phyloP scores from a whole-genome alignment of 2,329 filamentous ascomycete species.

The Lachnellula cervina region DNA sequence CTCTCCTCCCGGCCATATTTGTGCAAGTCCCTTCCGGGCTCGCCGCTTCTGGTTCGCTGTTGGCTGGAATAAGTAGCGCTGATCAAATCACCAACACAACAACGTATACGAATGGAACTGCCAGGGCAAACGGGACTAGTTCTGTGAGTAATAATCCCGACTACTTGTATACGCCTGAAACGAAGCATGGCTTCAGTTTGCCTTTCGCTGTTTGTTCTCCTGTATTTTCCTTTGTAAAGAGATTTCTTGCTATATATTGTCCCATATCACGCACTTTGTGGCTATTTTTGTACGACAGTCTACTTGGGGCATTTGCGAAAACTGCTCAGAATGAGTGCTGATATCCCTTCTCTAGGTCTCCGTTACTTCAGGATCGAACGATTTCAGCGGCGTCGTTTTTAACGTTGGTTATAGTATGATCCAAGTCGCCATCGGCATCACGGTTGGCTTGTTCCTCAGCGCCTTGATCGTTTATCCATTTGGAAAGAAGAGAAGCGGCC shows the following conservation, averaged over 20 bases:
- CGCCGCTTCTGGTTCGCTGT: slow-evolving; percentile 54
- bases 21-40: slow-evolving; percentile 60
- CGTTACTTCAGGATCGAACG: slow-evolving; percentile 4
- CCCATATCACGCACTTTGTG: neutral
- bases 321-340: slow-evolving; percentile 7
- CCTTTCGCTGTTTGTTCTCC: slow-evolving; percentile 15
- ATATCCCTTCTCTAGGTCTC: slow-evolving; percentile 15
- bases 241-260: neutral
- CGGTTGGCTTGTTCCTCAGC: slow-evolving; percentile 37
- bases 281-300: too few species aligned
- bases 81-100: slow-evolving; percentile 44
- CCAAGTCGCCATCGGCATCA: slow-evolving; percentile 39
- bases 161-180: neutral
- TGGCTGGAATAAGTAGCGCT: slow-evolving; percentile 53
- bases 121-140: slow-evolving; percentile 25
- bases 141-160: slow-evolving; percentile 17
- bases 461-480: slow-evolving; percentile 38
- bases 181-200: slow-evolving; percentile 2
- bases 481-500: slow-evolving; percentile 37
- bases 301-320: too few species aligned
- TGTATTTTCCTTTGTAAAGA: slow-evolving; percentile 11
- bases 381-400: slow-evolving; percentile 33
- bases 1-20: slow-evolving; percentile 84
- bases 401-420: slow-evolving; percentile 39
- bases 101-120: slow-evolving; percentile 26